Conservation (phyloP, 306 rosid species). For the Gleditsia sinensis region DNA sequence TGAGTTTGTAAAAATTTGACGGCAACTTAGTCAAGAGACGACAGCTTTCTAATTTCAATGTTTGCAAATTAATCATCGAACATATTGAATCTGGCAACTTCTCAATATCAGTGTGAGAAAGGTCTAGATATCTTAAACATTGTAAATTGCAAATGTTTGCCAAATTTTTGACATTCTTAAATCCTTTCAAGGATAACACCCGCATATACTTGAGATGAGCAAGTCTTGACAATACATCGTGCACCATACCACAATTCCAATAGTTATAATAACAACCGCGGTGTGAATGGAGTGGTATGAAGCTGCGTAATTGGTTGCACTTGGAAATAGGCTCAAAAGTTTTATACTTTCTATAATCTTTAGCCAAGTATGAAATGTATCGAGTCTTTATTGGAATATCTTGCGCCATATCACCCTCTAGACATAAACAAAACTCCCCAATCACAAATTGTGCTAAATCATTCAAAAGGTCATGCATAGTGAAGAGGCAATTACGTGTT, state of each 20-base stretch:
- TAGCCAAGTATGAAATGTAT: neutral
- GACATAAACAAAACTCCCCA: neutral
- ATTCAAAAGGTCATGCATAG: too few relatives aligned
- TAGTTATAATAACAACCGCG: neutral
- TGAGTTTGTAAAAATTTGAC: neutral
- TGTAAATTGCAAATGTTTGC: slow-evolving; percentile 20
- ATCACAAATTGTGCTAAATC: neutral
- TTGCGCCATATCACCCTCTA: neutral
- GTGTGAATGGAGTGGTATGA: neutral
- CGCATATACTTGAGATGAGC: neutral
- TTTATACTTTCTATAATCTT: neutral
- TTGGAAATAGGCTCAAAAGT: neutral
- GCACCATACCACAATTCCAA: neutral
- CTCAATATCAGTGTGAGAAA: neutral
- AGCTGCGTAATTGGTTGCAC: neutral
- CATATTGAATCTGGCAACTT: slow-evolving; percentile 32
- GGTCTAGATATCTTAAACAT: slow-evolving; percentile 31
- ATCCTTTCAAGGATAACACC: neutral
- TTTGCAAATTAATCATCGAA: slow-evolving; percentile 26
- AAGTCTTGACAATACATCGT: neutral
- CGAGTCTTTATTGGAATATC: slow-evolving; percentile 2
- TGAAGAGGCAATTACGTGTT: too few relatives aligned
- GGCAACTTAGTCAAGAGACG: neutral
- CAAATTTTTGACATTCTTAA: neutral
- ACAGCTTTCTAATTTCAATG: neutral